phyloP scores from a whole-genome alignment of 352 stramenopile genomes.

The Phytophthora sansomeana region DNA sequence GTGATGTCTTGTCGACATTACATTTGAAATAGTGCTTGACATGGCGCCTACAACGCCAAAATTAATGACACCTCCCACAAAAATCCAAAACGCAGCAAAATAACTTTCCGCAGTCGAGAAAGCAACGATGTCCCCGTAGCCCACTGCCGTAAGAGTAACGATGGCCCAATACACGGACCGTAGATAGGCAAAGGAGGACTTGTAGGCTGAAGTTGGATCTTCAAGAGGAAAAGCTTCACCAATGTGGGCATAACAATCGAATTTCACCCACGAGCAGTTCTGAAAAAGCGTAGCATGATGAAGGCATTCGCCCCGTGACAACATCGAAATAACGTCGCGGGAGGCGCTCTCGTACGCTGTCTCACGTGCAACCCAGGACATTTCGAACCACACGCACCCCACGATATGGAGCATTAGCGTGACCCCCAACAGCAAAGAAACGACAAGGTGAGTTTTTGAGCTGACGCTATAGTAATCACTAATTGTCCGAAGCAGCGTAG shows the following conservation, averaged over 20 bases:
- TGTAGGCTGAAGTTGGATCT: constrained; percentile 50
- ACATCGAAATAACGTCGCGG: background rate
- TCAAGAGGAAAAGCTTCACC: constrained; percentile 55
- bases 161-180: constrained; percentile 83
- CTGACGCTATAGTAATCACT: constrained; percentile 69
- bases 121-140: constrained; percentile 79
- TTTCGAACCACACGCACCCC: constrained; percentile 77
- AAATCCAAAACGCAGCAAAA: constrained; percentile 82
- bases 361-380: constrained; percentile 41
- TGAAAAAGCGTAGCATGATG: constrained; percentile 60
- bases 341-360: constrained; percentile 9
- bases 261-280: constrained; percentile 78
- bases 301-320: constrained; percentile 48
- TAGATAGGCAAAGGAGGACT: constrained; percentile 67
- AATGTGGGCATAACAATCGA: constrained; percentile 75
- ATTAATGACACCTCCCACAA: constrained; percentile 79
- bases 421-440: constrained; percentile 60
- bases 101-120: constrained; percentile 81
- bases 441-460: constrained; percentile 61
- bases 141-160: constrained; percentile 76
- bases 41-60: constrained; percentile 84
- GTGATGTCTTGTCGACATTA: constrained; percentile 69
- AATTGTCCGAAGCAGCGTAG: constrained; percentile 54
- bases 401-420: constrained; percentile 65
- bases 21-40: constrained; percentile 80